Base-by-base conservation (phyloP, 2,329 filamentous ascomycete species). In the Fusarium pseudograminearum region DNA sequence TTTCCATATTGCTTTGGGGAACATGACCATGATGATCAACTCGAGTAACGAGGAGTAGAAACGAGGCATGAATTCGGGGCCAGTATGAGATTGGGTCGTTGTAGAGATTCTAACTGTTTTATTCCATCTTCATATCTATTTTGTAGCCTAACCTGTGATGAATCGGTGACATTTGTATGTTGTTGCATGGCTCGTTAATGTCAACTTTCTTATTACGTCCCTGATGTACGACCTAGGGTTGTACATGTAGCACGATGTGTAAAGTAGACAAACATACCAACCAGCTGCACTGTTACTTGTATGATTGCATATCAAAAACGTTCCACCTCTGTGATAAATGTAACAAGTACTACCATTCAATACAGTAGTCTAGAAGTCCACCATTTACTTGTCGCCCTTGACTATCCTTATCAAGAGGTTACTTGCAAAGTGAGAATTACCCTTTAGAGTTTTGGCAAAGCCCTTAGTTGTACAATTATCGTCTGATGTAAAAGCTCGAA, bases 21-120 rank as follows among this genome's bases (percentile, higher is more conserved):
- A 47, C 56, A 70, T 65, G 68, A 69, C 64, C 33, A 61, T 65
- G 68, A 71, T 57, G 68, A 71, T 65, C 57, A 52, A 64, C 53
- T 65, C 55, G 34, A 65, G 55, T 52, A 71, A 70, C 55, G 68
- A 71, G 64, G 55, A 61, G 53, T 58, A 65, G 41, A 66, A 61
- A 65, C 33, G 61, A 65, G 55, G 55, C 45, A 71, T 69, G 60
- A 61, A 70, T 69, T 57, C 38, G 34, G 38, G 65, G 63, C 50
- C 64, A 57, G 36, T 54, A 47, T 40, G 52, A 68, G 50, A 48
- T 41, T 38, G 50, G 48, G 64, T 36, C 70, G 54, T 68, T 55
- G 48, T 70, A 68, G 67, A 57, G 45, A 60, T 50, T 61, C 36
- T 54, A 61, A 36, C 33, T 52, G 36, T 47, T 52, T 53, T 51